Evolutionary conservation across 805 yeast species (phyloP), one percentile per base, ranked within the genome.

Genomic region (Myxozyma vanderwaltii): DNA sequence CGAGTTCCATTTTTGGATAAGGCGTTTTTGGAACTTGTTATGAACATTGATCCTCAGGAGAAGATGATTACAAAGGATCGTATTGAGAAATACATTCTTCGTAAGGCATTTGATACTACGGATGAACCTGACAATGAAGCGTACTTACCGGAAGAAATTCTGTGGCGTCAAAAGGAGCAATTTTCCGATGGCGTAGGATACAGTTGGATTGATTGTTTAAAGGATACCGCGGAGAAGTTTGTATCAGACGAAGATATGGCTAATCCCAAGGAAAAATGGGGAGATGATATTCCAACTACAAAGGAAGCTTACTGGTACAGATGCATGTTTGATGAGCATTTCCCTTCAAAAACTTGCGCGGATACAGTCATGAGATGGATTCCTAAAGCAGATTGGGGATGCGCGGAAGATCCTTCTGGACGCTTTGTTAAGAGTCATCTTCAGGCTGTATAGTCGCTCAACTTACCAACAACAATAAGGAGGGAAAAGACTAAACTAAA

Each of bases 321-420:
- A 83, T 82, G 87, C 73, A 89, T 91, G 82, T 94, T 94, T 71
- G 99, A 94, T 77, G 95, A 88, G 71, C 77, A 89, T 70, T 94
- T 91, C 88, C 88, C 91, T 63, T 85, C 86, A 70, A 81, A 85
- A 76, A 94, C 97, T 67, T 99, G 96, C 66, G 97, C 96, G 60
- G 79, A 85, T 41, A 94, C 99, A 19, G 99, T 94, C 61, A 91
- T 89, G 97, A 88, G 99, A 82, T 94, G 99, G 99, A 78, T 94
- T 77, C 99, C 99, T 74, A 94, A 94, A 82, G 98, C 98, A 64
- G 99, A 94, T 76, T 94, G 99, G 99, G 99, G 99, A 68, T 94
- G 99, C 79, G 91, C 91, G 72, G 96, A 86, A 70, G 99, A 94
- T 77, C 99, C 99, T 55, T 88, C 96, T 57, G 99, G 99, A 67